Evolutionary conservation across 2,329 filamentous ascomycete species (phyloP).

Genomic region (Penicillium sp.): DNA sequence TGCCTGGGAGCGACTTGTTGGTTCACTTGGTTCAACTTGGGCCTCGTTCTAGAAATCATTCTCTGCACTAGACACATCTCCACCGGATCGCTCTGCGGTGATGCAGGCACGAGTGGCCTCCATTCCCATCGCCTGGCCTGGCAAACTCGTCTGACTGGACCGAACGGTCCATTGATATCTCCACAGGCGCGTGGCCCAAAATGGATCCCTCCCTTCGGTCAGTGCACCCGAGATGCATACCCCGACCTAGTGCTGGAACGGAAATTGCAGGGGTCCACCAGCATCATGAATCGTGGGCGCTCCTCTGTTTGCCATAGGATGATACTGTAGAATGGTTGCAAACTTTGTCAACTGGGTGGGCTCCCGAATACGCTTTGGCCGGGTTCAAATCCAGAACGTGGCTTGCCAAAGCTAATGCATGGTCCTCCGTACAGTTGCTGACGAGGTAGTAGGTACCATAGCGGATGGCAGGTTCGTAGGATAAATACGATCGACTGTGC

Average conservation of each 20-base stretch:
- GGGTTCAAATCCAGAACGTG: neutral
- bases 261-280: conserved; percentile 11
- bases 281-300: conserved; percentile 12
- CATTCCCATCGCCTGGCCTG: neutral
- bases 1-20: neutral
- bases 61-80: neutral
- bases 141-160: neutral
- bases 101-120: neutral
- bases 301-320: conserved; percentile 14
- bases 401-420: neutral
- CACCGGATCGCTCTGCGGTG: neutral
- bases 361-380: conserved; percentile 4
- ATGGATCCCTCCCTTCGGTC: conserved; percentile 8
- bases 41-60: conserved; percentile 2
- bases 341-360: conserved; percentile 1
- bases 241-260: conserved; percentile 6
- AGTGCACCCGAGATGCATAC: conserved; percentile 12
- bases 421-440: neutral
- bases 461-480: neutral
- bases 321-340: neutral
- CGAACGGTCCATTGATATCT: neutral
- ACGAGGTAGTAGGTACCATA: neutral
- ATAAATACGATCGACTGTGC: conserved; percentile 6
- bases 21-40: no score
- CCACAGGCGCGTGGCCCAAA: conserved; percentile 3